Base-by-base conservation (phyloP, 1,139 yeast species). In the Lodderomyces jiufengensis region DNA sequence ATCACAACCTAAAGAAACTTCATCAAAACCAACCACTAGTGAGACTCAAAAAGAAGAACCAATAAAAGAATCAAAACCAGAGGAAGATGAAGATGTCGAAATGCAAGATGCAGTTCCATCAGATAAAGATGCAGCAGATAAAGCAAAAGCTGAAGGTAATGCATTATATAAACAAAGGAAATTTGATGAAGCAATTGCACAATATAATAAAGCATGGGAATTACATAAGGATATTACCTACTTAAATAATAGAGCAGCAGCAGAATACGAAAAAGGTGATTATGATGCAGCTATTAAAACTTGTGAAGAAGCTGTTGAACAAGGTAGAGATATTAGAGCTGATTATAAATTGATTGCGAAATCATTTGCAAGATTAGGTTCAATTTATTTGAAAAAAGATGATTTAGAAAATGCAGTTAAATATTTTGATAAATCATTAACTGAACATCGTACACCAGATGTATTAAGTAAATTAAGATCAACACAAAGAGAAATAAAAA, bases 391-490 rank as follows among this genome's bases (percentile, higher is more conserved):
- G 56, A 92, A 92, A 66, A 68, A 76, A 57, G 84, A 78, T 41
- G 84, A 92, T 45, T 71, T 83, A 52, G 66, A 72, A 43, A 70
- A 73, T 38, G 97, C 98, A 5, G 82, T 80, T 44, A 84, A 80
- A 54, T 76, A 56, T 58, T 92, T 84, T 57, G 94, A 90, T 65
- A 87, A 85, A 63, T 84, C 97, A 2, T 74, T 94, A 55, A 94
- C 98, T 30, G 99, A 94, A 69, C 96, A 88, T 65, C 83, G 99
- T 69, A 87, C 95, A 20, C 95, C 98, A 11, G 97, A 90, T 43
- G 86, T 86, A 22, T 76, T 94, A 54, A 80, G 78, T 52, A 94
- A 92, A 66, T 76, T 94, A 56, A 83, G 97, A 66, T 63, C 80
- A 15, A 76, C 95, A 31, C 97, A 92, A 66, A 85, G 85, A 63